Evolutionary conservation across 768 basidiomycete genomes (phyloP).

Genomic region (Lentinula sp.): DNA sequence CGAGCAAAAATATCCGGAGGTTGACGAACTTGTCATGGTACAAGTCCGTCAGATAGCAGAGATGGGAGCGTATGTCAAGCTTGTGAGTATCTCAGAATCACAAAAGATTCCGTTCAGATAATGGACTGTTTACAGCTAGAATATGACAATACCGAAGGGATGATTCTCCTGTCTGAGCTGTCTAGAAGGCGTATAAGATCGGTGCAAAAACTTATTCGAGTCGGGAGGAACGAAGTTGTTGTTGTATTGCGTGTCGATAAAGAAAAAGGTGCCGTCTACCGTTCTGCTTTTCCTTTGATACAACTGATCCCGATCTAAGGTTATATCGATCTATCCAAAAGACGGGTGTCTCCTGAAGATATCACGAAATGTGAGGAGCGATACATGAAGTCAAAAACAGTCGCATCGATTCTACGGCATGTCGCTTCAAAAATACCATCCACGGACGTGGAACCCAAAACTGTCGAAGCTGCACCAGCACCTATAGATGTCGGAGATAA

Average conservation of each 20-base stretch:
- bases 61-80: conserved; percentile 99
- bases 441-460: conserved; percentile 26
- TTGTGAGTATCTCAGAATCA: conserved; percentile 47
- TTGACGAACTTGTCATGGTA: conserved; percentile 99
- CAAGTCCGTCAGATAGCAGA: conserved; percentile 99
- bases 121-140: conserved; percentile 59
- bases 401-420: conserved; percentile 88
- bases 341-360: conserved; percentile 96
- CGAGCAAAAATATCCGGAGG: conserved; percentile 89
- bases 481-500: conserved; percentile 33
- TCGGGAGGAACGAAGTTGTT: conserved; percentile 97
- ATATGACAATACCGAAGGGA: conserved; percentile 98
- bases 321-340: conserved; percentile 98
- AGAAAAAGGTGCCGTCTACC: conserved; percentile 74
- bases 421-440: conserved; percentile 79
- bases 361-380: conserved; percentile 98
- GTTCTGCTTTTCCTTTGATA: background rate
- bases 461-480: conserved; percentile 12
- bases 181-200: conserved; percentile 94
- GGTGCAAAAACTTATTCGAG: conserved; percentile 96
- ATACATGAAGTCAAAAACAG: conserved; percentile 96
- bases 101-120: background rate
- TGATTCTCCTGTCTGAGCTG: conserved; percentile 98
- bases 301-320: conserved; percentile 40
- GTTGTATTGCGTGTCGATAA: conserved; percentile 98